A percentile compares a stretch with the other conserved stretches of the same genome.
Conservation (phyloP, 139 green algal species). For the Chlamydomonas asymmetrica region DNA sequence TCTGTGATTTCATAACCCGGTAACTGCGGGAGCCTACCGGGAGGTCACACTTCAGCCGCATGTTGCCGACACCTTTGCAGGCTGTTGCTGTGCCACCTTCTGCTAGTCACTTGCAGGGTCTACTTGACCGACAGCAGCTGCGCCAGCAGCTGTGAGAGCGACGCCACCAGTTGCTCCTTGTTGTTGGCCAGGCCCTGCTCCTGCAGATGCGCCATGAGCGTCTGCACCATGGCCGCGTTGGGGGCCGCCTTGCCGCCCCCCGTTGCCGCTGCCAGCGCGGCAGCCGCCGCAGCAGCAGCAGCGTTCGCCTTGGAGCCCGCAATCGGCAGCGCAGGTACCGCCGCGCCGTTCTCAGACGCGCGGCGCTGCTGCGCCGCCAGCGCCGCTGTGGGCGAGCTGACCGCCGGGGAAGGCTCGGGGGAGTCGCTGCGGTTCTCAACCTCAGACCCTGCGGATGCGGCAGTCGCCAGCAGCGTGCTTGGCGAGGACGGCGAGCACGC, state of each 20-base stretch:
- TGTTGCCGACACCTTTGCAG: too few relatives aligned
- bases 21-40: too few relatives aligned
- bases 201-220: slow-evolving; percentile 11
- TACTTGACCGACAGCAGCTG: slow-evolving; percentile 37
- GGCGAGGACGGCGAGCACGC: slow-evolving; percentile 1
- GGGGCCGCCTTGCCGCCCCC: background rate
- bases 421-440: background rate
- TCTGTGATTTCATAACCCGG: too few relatives aligned
- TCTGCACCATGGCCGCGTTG: background rate
- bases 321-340: background rate
- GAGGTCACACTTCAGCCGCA: too few relatives aligned
- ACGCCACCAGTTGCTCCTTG: slow-evolving; percentile 42
- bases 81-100: background rate
- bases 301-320: background rate
- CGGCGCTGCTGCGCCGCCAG: background rate
- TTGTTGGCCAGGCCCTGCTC: slow-evolving; percentile 29
- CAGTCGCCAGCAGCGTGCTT: slow-evolving; percentile 10
- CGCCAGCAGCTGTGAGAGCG: slow-evolving; percentile 40
- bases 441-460: slow-evolving; percentile 17
- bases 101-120: too few relatives aligned
- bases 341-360: background rate
- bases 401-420: too few relatives aligned
- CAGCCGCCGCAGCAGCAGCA: too few relatives aligned
- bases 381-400: slow-evolving; percentile 4
- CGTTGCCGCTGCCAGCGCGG: background rate